phyloP scores from a whole-genome alignment of 83 land plant species.

The Picea abies region DNA sequence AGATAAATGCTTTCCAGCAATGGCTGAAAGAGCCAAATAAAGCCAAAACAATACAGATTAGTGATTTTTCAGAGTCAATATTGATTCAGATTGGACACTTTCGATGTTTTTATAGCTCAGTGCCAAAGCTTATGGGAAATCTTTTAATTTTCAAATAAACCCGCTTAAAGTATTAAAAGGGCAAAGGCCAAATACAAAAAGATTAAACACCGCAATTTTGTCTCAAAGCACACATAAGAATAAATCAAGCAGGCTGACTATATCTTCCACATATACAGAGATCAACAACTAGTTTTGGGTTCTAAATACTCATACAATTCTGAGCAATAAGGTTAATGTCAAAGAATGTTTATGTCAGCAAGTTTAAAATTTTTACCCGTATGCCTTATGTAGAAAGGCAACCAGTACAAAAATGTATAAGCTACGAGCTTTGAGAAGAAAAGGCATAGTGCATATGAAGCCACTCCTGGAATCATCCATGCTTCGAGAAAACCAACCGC shows the following conservation, averaged over 20 bases:
- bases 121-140: not conserved
- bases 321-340: too few relatives aligned
- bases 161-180: not conserved
- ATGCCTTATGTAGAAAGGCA: conserved; percentile 86
- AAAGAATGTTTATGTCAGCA: not conserved
- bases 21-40: conserved; percentile 37
- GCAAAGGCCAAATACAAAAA: too few relatives aligned
- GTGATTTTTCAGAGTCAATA: not conserved
- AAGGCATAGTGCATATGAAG: conserved; percentile 74
- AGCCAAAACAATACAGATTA: not conserved
- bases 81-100: not conserved
- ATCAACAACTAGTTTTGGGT: not conserved
- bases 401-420: conserved; percentile 87
- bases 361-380: conserved; percentile 43
- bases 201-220: too few relatives aligned
- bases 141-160: not conserved
- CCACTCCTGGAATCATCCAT: conserved; percentile 83
- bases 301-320: not conserved
- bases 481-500: conserved; percentile 86
- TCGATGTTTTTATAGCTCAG: not conserved
- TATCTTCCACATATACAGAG: not conserved
- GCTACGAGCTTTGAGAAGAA: conserved; percentile 96
- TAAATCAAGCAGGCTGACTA: too few relatives aligned
- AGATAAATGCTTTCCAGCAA: conserved; percentile 68
- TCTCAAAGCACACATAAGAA: too few relatives aligned